phyloP scores from a whole-genome alignment of 352 stramenopile genomes.

The Globisporangium splendens region DNA sequence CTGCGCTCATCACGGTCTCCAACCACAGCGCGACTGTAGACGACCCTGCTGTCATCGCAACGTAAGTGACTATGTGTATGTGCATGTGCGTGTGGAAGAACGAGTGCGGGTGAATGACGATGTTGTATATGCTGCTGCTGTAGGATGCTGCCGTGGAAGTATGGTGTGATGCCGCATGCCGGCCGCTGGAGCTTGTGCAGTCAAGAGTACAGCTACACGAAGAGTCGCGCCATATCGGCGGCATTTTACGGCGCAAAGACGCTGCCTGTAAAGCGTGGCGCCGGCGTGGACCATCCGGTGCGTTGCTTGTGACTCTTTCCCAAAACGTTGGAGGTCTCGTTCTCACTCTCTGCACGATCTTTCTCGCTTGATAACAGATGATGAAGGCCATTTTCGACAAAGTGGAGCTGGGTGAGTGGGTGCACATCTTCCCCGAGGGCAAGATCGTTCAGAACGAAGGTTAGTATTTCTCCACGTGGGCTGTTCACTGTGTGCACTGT shows the following conservation, averaged over 20 bases:
- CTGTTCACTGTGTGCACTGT: neutral
- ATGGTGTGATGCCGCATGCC: conserved; percentile 35
- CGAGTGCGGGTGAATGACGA: too few species aligned
- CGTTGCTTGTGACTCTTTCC: neutral
- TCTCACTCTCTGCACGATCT: neutral
- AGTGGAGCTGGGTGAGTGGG: conserved; percentile 71
- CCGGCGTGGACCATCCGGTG: conserved; percentile 65
- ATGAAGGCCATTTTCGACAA: conserved; percentile 77
- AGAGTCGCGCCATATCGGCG: conserved; percentile 41
- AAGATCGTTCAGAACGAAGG: conserved; percentile 71
- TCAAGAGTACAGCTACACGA: conserved; percentile 84
- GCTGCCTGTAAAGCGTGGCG: conserved; percentile 68
- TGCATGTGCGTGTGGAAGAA: neutral
- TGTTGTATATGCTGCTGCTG: conserved; percentile 5
- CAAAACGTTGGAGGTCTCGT: neutral
- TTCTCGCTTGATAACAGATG: conserved; percentile 36
- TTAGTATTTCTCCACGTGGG: conserved; percentile 19
- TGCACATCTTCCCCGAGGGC: conserved; percentile 88
- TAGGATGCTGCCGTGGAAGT: conserved; percentile 78
- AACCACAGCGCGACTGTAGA: conserved; percentile 85
- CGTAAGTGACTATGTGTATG: conserved; percentile 25
- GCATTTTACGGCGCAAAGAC: conserved; percentile 75
- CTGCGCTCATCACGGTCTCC: conserved; percentile 75
- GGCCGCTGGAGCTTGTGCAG: conserved; percentile 76
- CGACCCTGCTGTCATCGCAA: conserved; percentile 63